These are phyloP conservation scores for Fistulifera pelliculosa DNA, from an alignment of 108 stramenopile species.

Conservation along the genomic window DNA sequence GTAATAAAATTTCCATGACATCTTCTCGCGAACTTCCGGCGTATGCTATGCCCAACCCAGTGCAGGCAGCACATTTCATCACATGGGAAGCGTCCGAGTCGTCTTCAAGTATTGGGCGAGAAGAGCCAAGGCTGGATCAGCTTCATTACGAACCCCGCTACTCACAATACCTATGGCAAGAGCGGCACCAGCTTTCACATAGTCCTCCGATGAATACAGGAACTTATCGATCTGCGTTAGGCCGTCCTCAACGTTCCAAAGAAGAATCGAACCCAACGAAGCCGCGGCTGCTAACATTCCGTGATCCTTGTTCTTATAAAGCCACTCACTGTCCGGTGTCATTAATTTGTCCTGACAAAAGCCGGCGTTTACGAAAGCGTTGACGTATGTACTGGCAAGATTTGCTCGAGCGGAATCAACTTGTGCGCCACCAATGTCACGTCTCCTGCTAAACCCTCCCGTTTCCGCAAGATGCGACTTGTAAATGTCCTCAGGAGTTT, in stretches of 20 bases:
- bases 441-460: slow-evolving; percentile 78
- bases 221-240: slow-evolving; percentile 97
- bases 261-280: slow-evolving; percentile 88
- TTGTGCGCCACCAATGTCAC: slow-evolving; percentile 67
- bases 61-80: slow-evolving; percentile 86
- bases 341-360: slow-evolving; percentile 93
- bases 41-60: slow-evolving; percentile 96
- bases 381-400: slow-evolving; percentile 97
- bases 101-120: slow-evolving; percentile 89
- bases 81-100: slow-evolving; percentile 41
- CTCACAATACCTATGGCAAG: slow-evolving; percentile 94
- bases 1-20: slow-evolving; percentile 86
- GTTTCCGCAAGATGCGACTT: slow-evolving; percentile 97
- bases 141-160: slow-evolving; percentile 93
- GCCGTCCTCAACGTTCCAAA: slow-evolving; percentile 99
- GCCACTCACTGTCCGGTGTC: slow-evolving; percentile 87
- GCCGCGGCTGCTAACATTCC: slow-evolving; percentile 98
- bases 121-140: slow-evolving; percentile 93
- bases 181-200: slow-evolving; percentile 97
- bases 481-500: slow-evolving; percentile 98
- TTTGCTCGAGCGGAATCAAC: slow-evolving; percentile 98
- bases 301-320: slow-evolving; percentile 98
- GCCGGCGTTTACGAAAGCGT: slow-evolving; percentile 98
- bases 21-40: slow-evolving; percentile 93
- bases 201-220: slow-evolving; percentile 90